Evolutionary conservation across 805 yeast genomes (phyloP).

Genomic region (Kluyveromyces dobzhanskii): DNA sequence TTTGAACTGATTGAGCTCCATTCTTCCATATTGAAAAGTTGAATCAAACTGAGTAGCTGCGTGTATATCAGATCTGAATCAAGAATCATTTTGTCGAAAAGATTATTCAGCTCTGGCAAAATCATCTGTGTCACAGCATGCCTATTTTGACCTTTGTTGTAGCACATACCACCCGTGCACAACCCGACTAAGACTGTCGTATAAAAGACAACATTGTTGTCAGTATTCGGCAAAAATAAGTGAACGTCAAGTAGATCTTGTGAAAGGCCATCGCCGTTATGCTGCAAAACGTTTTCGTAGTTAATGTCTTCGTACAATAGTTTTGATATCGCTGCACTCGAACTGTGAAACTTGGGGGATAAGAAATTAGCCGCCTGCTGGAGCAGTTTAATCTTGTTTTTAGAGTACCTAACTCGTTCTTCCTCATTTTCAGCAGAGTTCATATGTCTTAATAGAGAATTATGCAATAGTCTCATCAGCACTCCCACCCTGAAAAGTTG

Average conservation of each 20-base stretch:
- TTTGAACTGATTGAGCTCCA: constrained; percentile 25
- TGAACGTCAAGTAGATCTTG: constrained; percentile 5
- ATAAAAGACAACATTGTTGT: constrained; percentile 17
- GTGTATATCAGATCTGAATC: constrained; percentile 16
- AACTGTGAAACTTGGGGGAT: constrained; percentile 19
- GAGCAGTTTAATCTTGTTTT: constrained; percentile 11
- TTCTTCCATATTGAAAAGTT: constrained; percentile 22
- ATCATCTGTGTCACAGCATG: constrained; percentile 14
- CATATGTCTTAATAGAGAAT: constrained; percentile 17
- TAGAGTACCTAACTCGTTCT: constrained; percentile 5
- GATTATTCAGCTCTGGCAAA: constrained; percentile 17
- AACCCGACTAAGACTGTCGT: constrained; percentile 24
- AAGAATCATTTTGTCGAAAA: constrained; percentile 18
- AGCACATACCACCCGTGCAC: constrained; percentile 21
- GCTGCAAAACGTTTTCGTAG: constrained; percentile 6
- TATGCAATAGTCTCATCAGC: constrained; percentile 18
- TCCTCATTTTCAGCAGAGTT: not conserved
- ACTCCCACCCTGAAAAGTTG: constrained; percentile 20
- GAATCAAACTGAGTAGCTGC: constrained; percentile 19
- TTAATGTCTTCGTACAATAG: constrained; percentile 20
- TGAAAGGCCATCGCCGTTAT: constrained; percentile 5
- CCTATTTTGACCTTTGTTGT: constrained; percentile 18
- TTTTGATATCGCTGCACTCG: constrained; percentile 18
- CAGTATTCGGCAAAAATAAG: constrained; percentile 19
- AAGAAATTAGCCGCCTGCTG: constrained; percentile 29